Evolutionary conservation across 2,329 filamentous ascomycete species (phyloP), one percentile per base, ranked within the genome.

Genomic region (Parascedosporium putredinis): DNA sequence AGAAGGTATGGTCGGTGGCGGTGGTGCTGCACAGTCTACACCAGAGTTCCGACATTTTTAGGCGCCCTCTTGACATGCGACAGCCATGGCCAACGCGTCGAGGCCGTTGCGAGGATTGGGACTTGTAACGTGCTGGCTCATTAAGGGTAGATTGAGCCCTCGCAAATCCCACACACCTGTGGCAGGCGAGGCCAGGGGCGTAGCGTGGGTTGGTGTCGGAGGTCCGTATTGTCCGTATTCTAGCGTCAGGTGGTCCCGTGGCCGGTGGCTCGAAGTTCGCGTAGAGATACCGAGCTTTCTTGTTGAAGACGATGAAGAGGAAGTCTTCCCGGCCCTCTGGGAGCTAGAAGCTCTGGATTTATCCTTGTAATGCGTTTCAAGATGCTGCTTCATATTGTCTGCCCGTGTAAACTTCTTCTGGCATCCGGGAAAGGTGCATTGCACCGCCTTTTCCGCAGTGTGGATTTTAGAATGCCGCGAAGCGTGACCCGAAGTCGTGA

Each of bases 311-410:
- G 46, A 40, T 22, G 46, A 42, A 4, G 46, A 29, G 3, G 46
- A 29, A 20, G 16, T 42, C 22, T 48, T 64, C 59, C 56, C 61
- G 60, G 31, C 58, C 57, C 64, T 60, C 53, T 62, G 56, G 53
- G 63, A 57, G n/a, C 59, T 57, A 2, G 69, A 67, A 2, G 68
- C 66, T 24, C 74, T 70, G 27, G 67, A 68, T 66, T 77, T 78
- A 55, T 81, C 75, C 64, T 81, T 82, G 66, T 78, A 83, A 63
- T 90, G 86, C 1, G 85, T 89, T 58, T 86, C 79, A 25, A 87
- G 75, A 59, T 90, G 86, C 67, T 89, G 86, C 72, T 88, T 88
- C 86, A 90, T 90, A 71, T 90, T 90, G 72, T 90, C 86, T 57
- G 84, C 82, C 55, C 86, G 83, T 9, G 84, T 88, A 58, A 90